phyloP scores from a whole-genome alignment of 257 asterid species.

The Solanum appendiculatum region DNA sequence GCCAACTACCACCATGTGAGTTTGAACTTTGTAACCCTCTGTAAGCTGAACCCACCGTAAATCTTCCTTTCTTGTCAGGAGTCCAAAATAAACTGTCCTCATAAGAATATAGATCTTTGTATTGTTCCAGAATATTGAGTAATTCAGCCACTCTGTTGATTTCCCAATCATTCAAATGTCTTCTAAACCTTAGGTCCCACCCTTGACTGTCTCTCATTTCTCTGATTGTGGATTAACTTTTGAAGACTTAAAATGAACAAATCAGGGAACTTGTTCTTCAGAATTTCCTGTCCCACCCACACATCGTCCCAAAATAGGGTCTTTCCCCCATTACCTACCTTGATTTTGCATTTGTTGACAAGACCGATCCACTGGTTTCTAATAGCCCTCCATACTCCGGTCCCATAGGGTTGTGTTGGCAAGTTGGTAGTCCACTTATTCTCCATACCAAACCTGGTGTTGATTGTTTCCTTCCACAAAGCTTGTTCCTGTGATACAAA shows the following conservation, averaged over 20 bases:
- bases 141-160: background rate
- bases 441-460: background rate
- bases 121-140: background rate
- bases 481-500: background rate
- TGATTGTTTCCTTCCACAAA: background rate
- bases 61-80: background rate
- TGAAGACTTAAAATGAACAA: background rate
- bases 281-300: background rate
- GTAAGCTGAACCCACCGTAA: background rate
- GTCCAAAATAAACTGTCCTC: background rate
- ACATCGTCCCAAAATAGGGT: background rate
- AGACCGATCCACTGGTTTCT: background rate
- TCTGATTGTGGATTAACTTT: background rate
- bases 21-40: background rate
- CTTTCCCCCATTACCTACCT: background rate
- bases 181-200: background rate
- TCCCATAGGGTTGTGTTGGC: background rate
- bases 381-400: background rate
- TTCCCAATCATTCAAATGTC: background rate
- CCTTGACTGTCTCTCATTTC: background rate
- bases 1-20: background rate
- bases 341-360: background rate
- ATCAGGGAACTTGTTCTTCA: background rate
- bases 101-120: background rate
- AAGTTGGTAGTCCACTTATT: background rate